Evolutionary conservation across 495 filamentous ascomycete genomes (phyloP).

Genomic region (Beverwykella pulmonaria): DNA sequence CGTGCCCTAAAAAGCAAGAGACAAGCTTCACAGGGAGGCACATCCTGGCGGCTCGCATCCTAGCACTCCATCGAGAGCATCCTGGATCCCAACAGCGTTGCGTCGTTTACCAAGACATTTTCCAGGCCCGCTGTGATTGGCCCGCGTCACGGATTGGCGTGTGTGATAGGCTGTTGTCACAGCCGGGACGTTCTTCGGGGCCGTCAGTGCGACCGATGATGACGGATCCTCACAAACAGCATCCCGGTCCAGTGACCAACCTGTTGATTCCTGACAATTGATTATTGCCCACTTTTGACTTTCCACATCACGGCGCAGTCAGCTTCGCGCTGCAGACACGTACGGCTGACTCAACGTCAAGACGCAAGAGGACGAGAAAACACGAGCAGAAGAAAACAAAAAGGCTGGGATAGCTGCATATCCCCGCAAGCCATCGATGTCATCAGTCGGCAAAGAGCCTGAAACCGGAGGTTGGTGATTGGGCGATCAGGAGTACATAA

Average conservation of each 20-base stretch:
- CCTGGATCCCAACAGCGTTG: constrained; percentile 12
- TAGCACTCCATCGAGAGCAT: background rate
- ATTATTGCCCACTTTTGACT: background rate
- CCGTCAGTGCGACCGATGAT: background rate
- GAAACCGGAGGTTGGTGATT: constrained; percentile 37
- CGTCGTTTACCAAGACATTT: constrained; percentile 5
- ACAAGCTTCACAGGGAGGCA: constrained; percentile 12
- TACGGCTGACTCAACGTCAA: background rate
- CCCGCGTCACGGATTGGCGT: background rate
- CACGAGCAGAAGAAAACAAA: background rate
- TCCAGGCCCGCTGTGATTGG: background rate
- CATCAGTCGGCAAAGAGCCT: constrained; percentile 11
- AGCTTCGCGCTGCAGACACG: background rate
- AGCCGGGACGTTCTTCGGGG: constrained; percentile 6
- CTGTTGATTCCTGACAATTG: background rate
- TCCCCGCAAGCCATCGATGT: constrained; percentile 32
- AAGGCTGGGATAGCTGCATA: constrained; percentile 6
- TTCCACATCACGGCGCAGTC: background rate
- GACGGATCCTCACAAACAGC: constrained; percentile 9
- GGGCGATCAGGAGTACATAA: constrained; percentile 32
- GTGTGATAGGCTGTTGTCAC: constrained; percentile 28
- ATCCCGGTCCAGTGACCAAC: background rate
- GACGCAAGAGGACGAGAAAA: background rate
- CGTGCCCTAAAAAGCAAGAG: constrained; percentile 25
- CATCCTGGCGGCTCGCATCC: constrained; percentile 6